Base-by-base conservation (phyloP, 2,329 filamentous ascomycete species). In the Chalaropsis thielavioides region DNA sequence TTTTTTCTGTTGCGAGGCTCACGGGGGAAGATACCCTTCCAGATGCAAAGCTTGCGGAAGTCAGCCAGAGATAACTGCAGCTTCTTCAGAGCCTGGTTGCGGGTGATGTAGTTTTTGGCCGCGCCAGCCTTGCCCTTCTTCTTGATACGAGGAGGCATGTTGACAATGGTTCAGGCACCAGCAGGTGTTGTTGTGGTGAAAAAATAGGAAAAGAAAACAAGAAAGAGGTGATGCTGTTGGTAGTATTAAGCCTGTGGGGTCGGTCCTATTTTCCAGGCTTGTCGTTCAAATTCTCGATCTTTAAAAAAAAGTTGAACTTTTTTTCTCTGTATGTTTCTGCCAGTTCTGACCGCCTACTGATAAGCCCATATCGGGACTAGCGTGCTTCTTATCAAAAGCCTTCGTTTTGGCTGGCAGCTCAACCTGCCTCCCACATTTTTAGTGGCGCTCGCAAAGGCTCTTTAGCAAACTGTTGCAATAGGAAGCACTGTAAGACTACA, bases 1-100 rank as follows among this genome's bases (percentile, higher is more conserved):
- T 96, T 96, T 81, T 95, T 96, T 81, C 91, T 92, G 80, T 88
- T 96, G 73, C 94, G 85, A 69, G 94, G 94, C 80, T 99, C 94
- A 72, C 94, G 89, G 69, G 94, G 94, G 77, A 96, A 99, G 75
- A 99, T 97, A 72, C 92, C 94, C 81, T 97, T 97, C 87, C 96
- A 99, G 76, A 99, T 99, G 79, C 94, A 99, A 74, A 99, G 83
- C 78, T 95, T 88, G 78, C 94, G 87, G 79, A 99, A 99, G 78
- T 99, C 94, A 70, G 92, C 91, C 65, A 99, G 84, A 72, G 89
- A 96, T 76, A 99, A 89, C 78, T 99, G 94, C 68, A 99, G 86
- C 80, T 97, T 99, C 76, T 92, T 90, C 72, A 99, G 90, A 58
- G 94, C 94, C 79, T 96, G 91, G 51, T 92, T 96, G 75, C 94